phyloP scores from a whole-genome alignment of 345 rosid species.

The Citrus medica region DNA sequence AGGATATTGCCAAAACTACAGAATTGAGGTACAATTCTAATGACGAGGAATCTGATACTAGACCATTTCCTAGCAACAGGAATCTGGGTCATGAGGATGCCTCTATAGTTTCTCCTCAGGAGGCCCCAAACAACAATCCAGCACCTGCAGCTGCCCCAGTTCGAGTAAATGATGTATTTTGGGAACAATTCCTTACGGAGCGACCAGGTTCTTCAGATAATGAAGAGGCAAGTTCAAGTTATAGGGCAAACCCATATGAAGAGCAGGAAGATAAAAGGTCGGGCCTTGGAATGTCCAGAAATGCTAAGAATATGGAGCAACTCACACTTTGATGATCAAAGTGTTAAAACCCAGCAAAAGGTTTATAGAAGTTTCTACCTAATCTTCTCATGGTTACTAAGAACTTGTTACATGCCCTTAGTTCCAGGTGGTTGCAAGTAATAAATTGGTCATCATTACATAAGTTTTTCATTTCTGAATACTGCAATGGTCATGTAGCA shows the following conservation, averaged over 20 bases:
- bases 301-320: slow-evolving; percentile 49
- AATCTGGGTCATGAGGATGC: slow-evolving; percentile 19
- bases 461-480: background rate
- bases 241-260: slow-evolving; percentile 51
- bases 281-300: slow-evolving; percentile 39
- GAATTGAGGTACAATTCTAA: slow-evolving; percentile 26
- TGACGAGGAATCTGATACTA: slow-evolving; percentile 30
- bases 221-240: slow-evolving; percentile 81
- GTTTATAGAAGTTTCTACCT: slow-evolving; percentile 12
- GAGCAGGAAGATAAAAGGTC: slow-evolving; percentile 55
- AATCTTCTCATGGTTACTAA: slow-evolving; percentile 1
- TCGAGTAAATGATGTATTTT: slow-evolving; percentile 81
- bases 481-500: background rate
- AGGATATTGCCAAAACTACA: slow-evolving; percentile 32
- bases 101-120: slow-evolving; percentile 29
- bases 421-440: background rate
- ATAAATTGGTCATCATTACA: background rate
- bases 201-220: slow-evolving; percentile 82
- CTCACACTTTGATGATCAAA: slow-evolving; percentile 60
- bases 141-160: slow-evolving; percentile 47
- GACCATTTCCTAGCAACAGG: slow-evolving; percentile 20
- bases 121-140: slow-evolving; percentile 42
- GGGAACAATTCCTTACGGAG: slow-evolving; percentile 96
- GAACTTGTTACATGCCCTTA: background rate
- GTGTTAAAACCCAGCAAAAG: slow-evolving; percentile 6